Evolutionary conservation across 2,329 filamentous ascomycete genomes (phyloP).

Genomic region (Orbilia blumenaviensis): DNA sequence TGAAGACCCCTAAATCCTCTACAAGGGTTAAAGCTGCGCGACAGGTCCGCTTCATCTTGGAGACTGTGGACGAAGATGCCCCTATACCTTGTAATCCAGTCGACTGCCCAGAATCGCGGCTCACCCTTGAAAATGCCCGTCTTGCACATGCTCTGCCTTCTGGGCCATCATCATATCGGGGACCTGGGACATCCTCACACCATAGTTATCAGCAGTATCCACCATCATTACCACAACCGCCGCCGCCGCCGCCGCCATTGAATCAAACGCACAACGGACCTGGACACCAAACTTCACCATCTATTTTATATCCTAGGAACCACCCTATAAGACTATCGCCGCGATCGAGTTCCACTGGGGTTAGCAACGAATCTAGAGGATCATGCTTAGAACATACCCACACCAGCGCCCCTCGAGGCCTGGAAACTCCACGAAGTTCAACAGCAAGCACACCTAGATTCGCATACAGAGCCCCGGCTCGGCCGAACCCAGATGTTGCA

Average conservation of each 20-base stretch:
- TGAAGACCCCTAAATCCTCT: slow-evolving; percentile 15
- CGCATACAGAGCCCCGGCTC: background rate
- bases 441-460: background rate
- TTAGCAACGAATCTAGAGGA: background rate
- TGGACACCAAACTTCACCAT: background rate
- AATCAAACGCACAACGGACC: background rate
- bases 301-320: background rate
- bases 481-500: slow-evolving; percentile 14
- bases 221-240: background rate
- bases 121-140: slow-evolving; percentile 39
- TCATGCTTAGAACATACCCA: slow-evolving; percentile 5
- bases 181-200: background rate
- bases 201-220: background rate
- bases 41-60: slow-evolving; percentile 25
- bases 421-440: background rate
- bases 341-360: background rate
- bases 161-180: background rate
- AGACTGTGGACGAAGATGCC: slow-evolving; percentile 41
- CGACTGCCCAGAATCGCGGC: slow-evolving; percentile 26
- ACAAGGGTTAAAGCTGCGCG: slow-evolving; percentile 10
- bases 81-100: slow-evolving; percentile 49
- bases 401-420: background rate
- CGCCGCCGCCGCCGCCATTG: too few relatives aligned
- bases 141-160: slow-evolving; percentile 12
- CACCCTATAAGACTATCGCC: too few relatives aligned